Percentiles rank a stretch among this genome's conserved stretches.
phyloP scores from a whole-genome alignment of 345 rosid genomes.

The Syzygium grande region DNA sequence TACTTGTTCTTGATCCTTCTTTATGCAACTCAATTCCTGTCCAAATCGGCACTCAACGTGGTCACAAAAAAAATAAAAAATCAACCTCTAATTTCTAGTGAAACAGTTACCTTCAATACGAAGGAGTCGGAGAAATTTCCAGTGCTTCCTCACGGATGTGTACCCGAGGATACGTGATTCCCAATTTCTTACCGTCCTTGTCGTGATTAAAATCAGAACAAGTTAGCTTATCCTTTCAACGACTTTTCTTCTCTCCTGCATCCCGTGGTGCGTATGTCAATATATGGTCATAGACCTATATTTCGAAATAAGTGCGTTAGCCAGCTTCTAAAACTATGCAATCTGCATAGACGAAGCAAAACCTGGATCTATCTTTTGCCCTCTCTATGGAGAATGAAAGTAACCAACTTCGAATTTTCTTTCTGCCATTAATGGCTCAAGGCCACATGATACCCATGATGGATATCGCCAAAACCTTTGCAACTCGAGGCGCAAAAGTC shows the following conservation, averaged over 20 bases:
- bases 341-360: background rate
- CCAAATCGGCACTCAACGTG: no score
- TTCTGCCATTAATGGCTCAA: slow-evolving; percentile 23
- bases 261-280: background rate
- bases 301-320: background rate
- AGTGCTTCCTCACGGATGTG: background rate
- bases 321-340: background rate
- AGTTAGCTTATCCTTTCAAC: background rate
- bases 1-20: no score
- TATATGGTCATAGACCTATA: background rate
- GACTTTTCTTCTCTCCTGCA: background rate
- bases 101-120: background rate
- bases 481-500: background rate
- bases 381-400: background rate
- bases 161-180: background rate
- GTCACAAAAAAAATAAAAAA: no score
- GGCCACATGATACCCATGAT: slow-evolving; percentile 29
- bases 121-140: background rate
- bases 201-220: background rate
- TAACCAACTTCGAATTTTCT: slow-evolving; percentile 2
- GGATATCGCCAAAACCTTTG: slow-evolving; percentile 22
- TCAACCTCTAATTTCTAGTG: no score
- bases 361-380: background rate
- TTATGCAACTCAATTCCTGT: no score
- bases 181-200: background rate